Percentiles rank a stretch among this genome's conserved stretches.
Conservation (phyloP, 176 grass and related monocot genomes). For the Areca catechu region DNA sequence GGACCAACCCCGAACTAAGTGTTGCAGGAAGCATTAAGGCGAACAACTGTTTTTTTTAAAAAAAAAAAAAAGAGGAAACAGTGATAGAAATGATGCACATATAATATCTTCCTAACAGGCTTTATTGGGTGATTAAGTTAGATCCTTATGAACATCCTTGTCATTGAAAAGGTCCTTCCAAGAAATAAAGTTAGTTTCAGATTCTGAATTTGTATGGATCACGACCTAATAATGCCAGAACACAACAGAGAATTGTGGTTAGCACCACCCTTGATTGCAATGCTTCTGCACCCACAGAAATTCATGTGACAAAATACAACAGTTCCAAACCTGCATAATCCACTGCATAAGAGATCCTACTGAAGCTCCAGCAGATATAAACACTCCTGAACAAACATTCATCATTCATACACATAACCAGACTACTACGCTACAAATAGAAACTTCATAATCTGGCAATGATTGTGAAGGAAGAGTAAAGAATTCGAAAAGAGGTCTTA, state of each 20-base stretch:
- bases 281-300: not conserved
- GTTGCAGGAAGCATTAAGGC: constrained; percentile 4
- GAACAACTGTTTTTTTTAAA: constrained; percentile 1
- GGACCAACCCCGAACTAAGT: constrained; percentile 7
- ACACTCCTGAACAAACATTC: constrained; percentile 1
- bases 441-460: too few species aligned
- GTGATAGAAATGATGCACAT: not conserved
- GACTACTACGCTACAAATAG: too few species aligned
- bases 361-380: constrained; percentile 9
- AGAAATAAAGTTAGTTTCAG: constrained; percentile 1
- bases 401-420: not conserved
- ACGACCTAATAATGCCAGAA: not conserved
- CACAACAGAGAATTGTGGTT: not conserved
- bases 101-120: not conserved
- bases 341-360: constrained; percentile 2
- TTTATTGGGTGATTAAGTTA: not conserved
- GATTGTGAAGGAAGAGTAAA: not conserved
- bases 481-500: not conserved
- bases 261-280: not conserved
- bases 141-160: constrained; percentile 6
- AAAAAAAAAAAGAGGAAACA: not conserved
- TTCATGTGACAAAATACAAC: not conserved
- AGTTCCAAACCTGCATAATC: constrained; percentile 1
- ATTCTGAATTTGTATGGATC: not conserved
- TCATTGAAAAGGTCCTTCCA: constrained; percentile 7